Percentiles rank a stretch among this genome's conserved stretches.
Conservation (phyloP, 306 rosid species). For the Cucurbita pepo region DNA sequence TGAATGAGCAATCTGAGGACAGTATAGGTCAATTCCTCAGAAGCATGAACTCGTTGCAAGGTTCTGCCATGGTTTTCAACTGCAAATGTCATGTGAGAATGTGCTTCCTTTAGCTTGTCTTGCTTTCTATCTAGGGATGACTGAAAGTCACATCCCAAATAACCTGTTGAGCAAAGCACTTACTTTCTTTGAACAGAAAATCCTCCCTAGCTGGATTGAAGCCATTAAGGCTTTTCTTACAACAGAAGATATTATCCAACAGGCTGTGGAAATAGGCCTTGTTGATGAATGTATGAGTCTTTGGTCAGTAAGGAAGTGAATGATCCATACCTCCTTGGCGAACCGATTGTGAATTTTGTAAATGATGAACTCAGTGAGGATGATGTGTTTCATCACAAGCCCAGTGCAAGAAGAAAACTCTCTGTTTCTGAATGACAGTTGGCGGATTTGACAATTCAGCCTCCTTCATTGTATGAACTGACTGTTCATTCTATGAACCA, state of each 20-base stretch:
- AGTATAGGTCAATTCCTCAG: conserved; percentile 15
- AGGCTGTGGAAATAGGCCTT: conserved; percentile 22
- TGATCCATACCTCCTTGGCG: conserved; percentile 28
- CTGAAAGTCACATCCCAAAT: conserved; percentile 26
- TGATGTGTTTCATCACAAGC: background rate
- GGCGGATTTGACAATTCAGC: conserved; percentile 26
- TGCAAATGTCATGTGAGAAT: conserved; percentile 24
- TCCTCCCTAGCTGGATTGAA: conserved; percentile 39
- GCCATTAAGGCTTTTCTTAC: conserved; percentile 26
- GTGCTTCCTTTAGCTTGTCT: conserved; percentile 24
- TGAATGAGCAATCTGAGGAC: conserved; percentile 11
- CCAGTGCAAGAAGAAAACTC: conserved; percentile 28
- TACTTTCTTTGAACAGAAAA: conserved; percentile 16
- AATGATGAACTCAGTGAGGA: conserved; percentile 9
- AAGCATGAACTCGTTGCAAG: conserved; percentile 26
- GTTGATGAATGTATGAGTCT: conserved; percentile 29
- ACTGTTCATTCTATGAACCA: conserved; percentile 14
- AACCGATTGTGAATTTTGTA: conserved; percentile 11
- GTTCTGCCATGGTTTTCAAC: conserved; percentile 29
- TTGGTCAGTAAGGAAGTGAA: conserved; percentile 16
- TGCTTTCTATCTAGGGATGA: conserved; percentile 30
- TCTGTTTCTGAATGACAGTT: conserved; percentile 18
- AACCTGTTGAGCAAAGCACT: conserved; percentile 19
- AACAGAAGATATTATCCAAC: conserved; percentile 18
- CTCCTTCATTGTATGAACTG: conserved; percentile 28